Conservation (phyloP, 225 moss, liverwort and hornwort genomes). For the Sphagnum tenellum region DNA sequence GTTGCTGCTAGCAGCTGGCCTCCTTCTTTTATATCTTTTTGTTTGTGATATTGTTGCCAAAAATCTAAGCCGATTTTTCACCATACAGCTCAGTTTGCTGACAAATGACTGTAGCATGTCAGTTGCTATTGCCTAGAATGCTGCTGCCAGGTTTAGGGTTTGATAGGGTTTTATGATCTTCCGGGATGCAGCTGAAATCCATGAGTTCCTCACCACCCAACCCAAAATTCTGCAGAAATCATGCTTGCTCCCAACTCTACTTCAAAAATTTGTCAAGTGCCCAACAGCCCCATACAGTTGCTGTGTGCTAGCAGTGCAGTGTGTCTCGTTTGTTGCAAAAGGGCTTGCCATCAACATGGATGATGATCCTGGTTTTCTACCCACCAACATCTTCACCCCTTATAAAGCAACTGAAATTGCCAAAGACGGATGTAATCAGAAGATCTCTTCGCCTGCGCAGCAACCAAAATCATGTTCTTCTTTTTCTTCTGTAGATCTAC, state of each 20-base stretch:
- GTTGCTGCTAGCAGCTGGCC: too few relatives aligned
- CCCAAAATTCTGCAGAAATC: slow-evolving; percentile 22
- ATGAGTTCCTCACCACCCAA: too few relatives aligned
- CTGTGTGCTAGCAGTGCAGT: slow-evolving; percentile 45
- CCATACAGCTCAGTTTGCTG: too few relatives aligned
- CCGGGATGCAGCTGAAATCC: too few relatives aligned
- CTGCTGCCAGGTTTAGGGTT: too few relatives aligned
- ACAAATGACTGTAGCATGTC: too few relatives aligned
- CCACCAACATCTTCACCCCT: not conserved
- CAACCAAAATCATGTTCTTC: not conserved
- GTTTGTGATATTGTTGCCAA: too few relatives aligned
- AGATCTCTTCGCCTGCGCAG: not conserved
- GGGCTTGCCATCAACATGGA: slow-evolving; percentile 26
- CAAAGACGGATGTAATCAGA: not conserved
- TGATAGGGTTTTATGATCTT: too few relatives aligned
- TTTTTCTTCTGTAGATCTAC: not conserved
- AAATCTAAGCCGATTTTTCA: too few relatives aligned
- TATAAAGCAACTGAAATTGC: slow-evolving; percentile 5
- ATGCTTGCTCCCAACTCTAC: slow-evolving; percentile 29
- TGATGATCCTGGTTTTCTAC: not conserved
- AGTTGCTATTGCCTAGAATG: too few relatives aligned
- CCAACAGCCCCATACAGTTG: slow-evolving; percentile 31
- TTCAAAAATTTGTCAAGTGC: slow-evolving; percentile 34
- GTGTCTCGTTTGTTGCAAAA: slow-evolving; percentile 37
- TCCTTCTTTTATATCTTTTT: too few relatives aligned